These are phyloP conservation scores for Inosperma sp. DNA, from an alignment of 768 basidiomycete species.

Conservation along the genomic window DNA sequence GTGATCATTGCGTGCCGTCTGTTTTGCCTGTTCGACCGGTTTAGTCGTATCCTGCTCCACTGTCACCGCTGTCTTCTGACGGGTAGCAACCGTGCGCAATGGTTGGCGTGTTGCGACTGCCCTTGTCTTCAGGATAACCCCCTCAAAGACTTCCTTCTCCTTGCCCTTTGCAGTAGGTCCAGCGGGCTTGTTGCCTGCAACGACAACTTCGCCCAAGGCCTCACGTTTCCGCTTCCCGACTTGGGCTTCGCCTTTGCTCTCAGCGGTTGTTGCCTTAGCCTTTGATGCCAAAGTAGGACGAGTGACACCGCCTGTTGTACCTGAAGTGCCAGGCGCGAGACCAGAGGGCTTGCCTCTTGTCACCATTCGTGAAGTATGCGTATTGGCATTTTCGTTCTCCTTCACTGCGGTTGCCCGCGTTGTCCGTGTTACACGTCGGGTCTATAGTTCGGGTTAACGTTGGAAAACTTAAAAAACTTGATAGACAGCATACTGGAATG, in stretches of 20 bases:
- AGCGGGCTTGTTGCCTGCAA: constrained; percentile 44
- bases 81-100: constrained; percentile 48
- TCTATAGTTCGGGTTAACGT: constrained; percentile 35
- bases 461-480: constrained; percentile 14
- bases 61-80: constrained; percentile 36
- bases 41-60: constrained; percentile 13
- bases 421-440: constrained; percentile 63
- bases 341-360: constrained; percentile 59
- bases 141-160: constrained; percentile 61
- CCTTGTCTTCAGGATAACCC: constrained; percentile 58
- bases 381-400: constrained; percentile 73
- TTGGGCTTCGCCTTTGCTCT: constrained; percentile 41
- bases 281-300: constrained; percentile 51
- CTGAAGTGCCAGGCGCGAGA: constrained; percentile 37
- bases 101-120: constrained; percentile 45
- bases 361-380: constrained; percentile 53
- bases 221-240: constrained; percentile 76
- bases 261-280: constrained; percentile 43
- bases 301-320: constrained; percentile 38
- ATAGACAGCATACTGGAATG: constrained; percentile 37
- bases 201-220: constrained; percentile 70
- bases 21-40: constrained; percentile 13
- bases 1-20: constrained; percentile 39
- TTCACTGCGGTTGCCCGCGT: constrained; percentile 46
- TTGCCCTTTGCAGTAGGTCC: constrained; percentile 47